Conservation (phyloP, 352 stramenopile genomes). For the Globisporangium nagaii region DNA sequence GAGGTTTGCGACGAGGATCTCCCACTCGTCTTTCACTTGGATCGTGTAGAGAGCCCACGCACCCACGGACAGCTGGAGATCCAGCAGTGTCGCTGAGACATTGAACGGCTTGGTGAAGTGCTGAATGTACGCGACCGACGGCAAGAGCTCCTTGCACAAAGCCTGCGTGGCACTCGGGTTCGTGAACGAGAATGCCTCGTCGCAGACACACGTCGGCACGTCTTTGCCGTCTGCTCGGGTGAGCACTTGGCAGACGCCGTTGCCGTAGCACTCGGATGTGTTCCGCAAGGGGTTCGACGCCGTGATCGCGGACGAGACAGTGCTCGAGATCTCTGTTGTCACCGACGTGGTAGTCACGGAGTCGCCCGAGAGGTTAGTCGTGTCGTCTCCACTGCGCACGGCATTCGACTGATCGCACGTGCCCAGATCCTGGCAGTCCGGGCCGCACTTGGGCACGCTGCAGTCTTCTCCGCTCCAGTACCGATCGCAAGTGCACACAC, state of each 20-base stretch:
- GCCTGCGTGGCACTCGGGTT: conserved; percentile 34
- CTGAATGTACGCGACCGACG: conserved; percentile 53
- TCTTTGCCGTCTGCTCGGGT: conserved; percentile 9
- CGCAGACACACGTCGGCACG: conserved; percentile 49
- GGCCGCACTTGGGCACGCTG: conserved; percentile 62
- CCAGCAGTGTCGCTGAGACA: conserved; percentile 25
- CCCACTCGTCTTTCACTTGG: conserved; percentile 46
- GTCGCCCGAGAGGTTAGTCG: background rate
- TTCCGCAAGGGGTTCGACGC: conserved; percentile 32
- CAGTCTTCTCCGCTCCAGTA: conserved; percentile 77
- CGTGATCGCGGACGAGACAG: conserved; percentile 7
- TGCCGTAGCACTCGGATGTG: conserved; percentile 69
- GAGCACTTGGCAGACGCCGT: conserved; percentile 47
- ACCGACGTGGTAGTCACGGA: background rate
- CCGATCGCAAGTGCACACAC: conserved; percentile 63
- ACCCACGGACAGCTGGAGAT: conserved; percentile 40
- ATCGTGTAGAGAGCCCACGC: conserved; percentile 64
- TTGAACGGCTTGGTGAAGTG: conserved; percentile 45
- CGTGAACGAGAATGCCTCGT: conserved; percentile 56
- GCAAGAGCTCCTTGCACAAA: conserved; percentile 56
- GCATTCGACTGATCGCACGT: conserved; percentile 19
- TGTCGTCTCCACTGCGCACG: background rate
- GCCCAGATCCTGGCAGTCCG: conserved; percentile 61
- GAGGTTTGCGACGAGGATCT: conserved; percentile 48
- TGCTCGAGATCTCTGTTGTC: conserved; percentile 7